Percentiles rank a stretch among this genome's conserved stretches.
phyloP scores from a whole-genome alignment of 1,284 basidiomycete genomes.

The Apiotrichum domesticum region DNA sequence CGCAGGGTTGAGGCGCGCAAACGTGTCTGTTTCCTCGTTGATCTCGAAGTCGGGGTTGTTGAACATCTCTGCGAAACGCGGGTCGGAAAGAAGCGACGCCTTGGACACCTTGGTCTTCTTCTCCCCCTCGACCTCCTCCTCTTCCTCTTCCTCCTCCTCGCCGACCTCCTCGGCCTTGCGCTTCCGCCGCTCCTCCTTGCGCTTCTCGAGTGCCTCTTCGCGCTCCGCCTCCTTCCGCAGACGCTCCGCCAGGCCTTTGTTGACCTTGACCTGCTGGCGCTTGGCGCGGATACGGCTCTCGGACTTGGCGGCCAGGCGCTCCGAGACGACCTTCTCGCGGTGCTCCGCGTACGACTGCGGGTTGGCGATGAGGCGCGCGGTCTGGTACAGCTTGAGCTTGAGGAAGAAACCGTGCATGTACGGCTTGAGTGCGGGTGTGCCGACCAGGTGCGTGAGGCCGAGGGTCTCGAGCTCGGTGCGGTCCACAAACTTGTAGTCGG shows the following conservation, averaged over 20 bases:
- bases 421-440: slow-evolving; percentile 89
- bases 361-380: slow-evolving; percentile 90
- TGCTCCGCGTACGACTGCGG: slow-evolving; percentile 94
- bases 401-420: slow-evolving; percentile 99
- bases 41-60: slow-evolving; percentile 91
- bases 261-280: slow-evolving; percentile 69
- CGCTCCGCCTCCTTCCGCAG: slow-evolving; percentile 68
- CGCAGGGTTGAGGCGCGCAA: slow-evolving; percentile 84
- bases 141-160: slow-evolving; percentile 39
- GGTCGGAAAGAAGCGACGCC: slow-evolving; percentile 68
- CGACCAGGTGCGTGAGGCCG: slow-evolving; percentile 88
- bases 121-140: slow-evolving; percentile 33
- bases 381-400: slow-evolving; percentile 89
- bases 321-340: slow-evolving; percentile 75
- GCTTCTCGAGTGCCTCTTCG: slow-evolving; percentile 58
- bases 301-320: slow-evolving; percentile 87
- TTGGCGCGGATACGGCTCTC: slow-evolving; percentile 83
- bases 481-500: slow-evolving; percentile 98
- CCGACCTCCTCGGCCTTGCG: slow-evolving; percentile 14
- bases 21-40: slow-evolving; percentile 82
- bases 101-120: slow-evolving; percentile 47
- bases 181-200: slow-evolving; percentile 52
- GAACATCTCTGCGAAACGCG: slow-evolving; percentile 86
- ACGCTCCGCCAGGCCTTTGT: slow-evolving; percentile 85
- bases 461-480: slow-evolving; percentile 75